These are phyloP conservation scores for Omphalotus guepiniiformis DNA, from an alignment of 768 basidiomycete genomes.

Conservation along the genomic window DNA sequence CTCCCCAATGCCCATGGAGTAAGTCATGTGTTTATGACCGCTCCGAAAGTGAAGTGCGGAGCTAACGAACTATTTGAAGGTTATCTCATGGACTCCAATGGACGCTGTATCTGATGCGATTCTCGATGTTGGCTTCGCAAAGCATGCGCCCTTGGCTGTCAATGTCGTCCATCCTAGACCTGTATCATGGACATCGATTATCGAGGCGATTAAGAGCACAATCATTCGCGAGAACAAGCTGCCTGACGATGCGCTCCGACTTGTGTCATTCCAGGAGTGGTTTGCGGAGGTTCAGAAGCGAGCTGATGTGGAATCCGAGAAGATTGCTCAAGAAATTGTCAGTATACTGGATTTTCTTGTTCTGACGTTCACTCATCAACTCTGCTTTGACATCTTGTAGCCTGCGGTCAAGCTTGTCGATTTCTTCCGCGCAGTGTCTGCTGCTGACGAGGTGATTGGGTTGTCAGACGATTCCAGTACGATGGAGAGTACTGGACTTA, in stretches of 20 bases:
- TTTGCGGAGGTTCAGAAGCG: conserved; percentile 21
- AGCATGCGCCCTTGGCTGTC: conserved; percentile 19
- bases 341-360: conserved; percentile 11
- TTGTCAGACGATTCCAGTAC: too few relatives aligned
- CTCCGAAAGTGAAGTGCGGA: background rate
- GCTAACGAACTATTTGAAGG: conserved; percentile 5
- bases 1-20: conserved; percentile 30
- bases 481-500: conserved; percentile 22
- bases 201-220: conserved; percentile 19
- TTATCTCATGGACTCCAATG: conserved; percentile 33
- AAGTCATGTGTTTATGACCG: conserved; percentile 18
- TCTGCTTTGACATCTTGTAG: conserved; percentile 13
- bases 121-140: conserved; percentile 26
- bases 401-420: conserved; percentile 31
- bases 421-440: conserved; percentile 24
- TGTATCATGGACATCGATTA: conserved; percentile 24
- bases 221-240: conserved; percentile 14
- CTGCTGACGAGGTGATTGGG: conserved; percentile 18
- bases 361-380: background rate
- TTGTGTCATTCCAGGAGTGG: conserved; percentile 27
- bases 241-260: conserved; percentile 10
- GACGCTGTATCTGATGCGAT: conserved; percentile 29
- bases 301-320: conserved; percentile 16
- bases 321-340: conserved; percentile 28
- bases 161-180: conserved; percentile 37